phyloP scores from a whole-genome alignment of 1,139 yeast genomes.

The Pichia sp. region DNA sequence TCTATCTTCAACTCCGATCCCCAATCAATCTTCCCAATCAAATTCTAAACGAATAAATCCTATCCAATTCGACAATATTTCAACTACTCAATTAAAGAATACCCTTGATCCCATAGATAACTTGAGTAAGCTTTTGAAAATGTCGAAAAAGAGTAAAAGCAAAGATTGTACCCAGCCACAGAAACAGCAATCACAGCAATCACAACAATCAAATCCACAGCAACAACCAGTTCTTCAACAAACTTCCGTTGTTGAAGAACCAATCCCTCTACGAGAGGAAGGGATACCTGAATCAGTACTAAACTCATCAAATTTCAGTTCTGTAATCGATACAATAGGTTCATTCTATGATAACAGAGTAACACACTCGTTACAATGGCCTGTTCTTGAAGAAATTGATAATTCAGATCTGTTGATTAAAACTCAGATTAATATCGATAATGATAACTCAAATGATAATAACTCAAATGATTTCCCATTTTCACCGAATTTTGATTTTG shows the following conservation, averaged over 20 bases:
- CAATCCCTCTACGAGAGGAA: neutral
- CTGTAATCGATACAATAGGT: slow-evolving; percentile 5
- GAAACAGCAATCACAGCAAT: neutral
- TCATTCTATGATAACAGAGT: slow-evolving; percentile 11
- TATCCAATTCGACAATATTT: neutral
- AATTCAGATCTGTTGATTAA: neutral
- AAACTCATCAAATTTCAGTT: neutral
- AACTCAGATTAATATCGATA: too few relatives aligned
- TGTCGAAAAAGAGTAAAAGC: slow-evolving; percentile 3
- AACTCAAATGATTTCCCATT: neutral
- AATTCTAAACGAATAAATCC: neutral
- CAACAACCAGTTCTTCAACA: neutral
- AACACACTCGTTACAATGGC: slow-evolving; percentile 13
- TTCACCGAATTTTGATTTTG: neutral
- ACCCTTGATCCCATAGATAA: slow-evolving; percentile 12
- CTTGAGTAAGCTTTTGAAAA: slow-evolving; percentile 10
- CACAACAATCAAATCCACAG: neutral
- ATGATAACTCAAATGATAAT: too few relatives aligned
- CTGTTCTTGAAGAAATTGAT: slow-evolving; percentile 14
- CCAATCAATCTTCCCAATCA: slow-evolving; percentile 7
- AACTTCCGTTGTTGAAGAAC: neutral
- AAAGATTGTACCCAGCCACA: slow-evolving; percentile 1
- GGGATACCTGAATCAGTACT: neutral
- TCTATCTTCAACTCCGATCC: too few relatives aligned
- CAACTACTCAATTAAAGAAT: neutral